Percentiles rank a stretch among this genome's conserved stretches.
phyloP scores from a whole-genome alignment of 106 monocot species.

The Acorus calamus region DNA sequence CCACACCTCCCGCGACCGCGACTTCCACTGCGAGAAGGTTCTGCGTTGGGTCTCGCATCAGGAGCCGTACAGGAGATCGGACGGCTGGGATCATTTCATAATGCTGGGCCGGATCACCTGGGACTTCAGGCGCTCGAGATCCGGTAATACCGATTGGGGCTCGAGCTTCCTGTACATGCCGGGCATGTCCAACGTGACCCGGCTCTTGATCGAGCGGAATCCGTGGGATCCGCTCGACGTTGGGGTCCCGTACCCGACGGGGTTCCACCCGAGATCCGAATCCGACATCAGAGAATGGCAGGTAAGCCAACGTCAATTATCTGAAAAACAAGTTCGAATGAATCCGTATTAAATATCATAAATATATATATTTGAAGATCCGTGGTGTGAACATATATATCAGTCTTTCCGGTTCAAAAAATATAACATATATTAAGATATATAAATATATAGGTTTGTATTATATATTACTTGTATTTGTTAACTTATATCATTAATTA shows the following conservation, averaged over 20 bases:
- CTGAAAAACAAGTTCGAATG: too few species aligned
- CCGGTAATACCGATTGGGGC: constrained; percentile 45
- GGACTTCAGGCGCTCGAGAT: constrained; percentile 47
- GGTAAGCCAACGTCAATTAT: too few species aligned
- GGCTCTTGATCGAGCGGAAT: constrained; percentile 70
- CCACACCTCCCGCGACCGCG: constrained; percentile 34
- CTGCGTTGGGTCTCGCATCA: constrained; percentile 30
- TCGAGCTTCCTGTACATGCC: constrained; percentile 63
- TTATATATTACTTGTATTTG: too few species aligned
- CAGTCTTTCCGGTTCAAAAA: too few species aligned
- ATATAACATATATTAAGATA: too few species aligned
- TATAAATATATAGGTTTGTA: too few species aligned
- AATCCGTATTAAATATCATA: too few species aligned
- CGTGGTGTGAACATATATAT: too few species aligned
- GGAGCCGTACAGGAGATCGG: constrained; percentile 8
- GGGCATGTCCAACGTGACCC: constrained; percentile 68
- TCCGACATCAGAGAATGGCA: constrained; percentile 40
- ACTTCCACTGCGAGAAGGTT: constrained; percentile 22
- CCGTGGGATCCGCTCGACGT: constrained; percentile 70
- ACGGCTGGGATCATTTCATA: constrained; percentile 54
- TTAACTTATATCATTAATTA: too few species aligned
- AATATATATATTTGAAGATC: too few species aligned
- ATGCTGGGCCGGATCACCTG: constrained; percentile 56
- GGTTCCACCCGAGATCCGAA: constrained; percentile 67
- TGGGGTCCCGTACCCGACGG: constrained; percentile 84